Evolutionary conservation across 139 green algal genomes (phyloP), one percentile per base, ranked within the genome.

Genomic region (Tetratostichococcus sp.): DNA sequence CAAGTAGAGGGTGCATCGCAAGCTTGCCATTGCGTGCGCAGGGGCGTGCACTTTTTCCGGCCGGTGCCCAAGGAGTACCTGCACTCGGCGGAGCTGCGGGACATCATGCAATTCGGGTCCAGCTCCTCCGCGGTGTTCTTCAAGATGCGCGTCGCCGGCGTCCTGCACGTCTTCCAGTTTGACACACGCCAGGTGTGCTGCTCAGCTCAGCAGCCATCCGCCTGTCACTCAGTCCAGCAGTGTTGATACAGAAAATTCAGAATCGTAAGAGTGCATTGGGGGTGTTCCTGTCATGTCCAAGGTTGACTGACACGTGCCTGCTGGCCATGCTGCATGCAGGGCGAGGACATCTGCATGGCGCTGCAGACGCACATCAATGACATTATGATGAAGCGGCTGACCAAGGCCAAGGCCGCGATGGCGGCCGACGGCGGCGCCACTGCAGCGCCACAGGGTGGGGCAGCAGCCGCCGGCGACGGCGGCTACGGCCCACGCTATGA

Each of bases 341-440:
- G 95, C 30, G 95, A 98, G 83, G 94, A 98, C 78, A 97, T 99
- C 75, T 98, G 95, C 90, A 92, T 97, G 86, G 94, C 94, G 58
- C 85, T 99, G 80, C 94, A 98, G 84, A 97, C 94, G 16, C 95
- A 99, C 87, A 99, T 99, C 88, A 97, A 98, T 77, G 95, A 98
- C 84, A 94, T 98, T 77, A 97, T 98, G 92, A 94, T 95, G 88
- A 96, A 95, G 81, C 82, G 91, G n/a, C 94, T 92, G 80, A 82
- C 82, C 35, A 89, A 91, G 81, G 72, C 71, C 26, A 77, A 76
- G 73, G 72, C 77, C 3, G 75, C 67, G 65, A 58, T 69, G 32
- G 68, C 43, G 23, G 75, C 65, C 6, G 75, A 77, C 14, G 59
- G 65, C 21, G 65, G 72, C 65, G 35, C n/a, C 32, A 65, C 26